Conservation (phyloP, 2,329 filamentous ascomycete genomes). For the Penicillium sp. region DNA sequence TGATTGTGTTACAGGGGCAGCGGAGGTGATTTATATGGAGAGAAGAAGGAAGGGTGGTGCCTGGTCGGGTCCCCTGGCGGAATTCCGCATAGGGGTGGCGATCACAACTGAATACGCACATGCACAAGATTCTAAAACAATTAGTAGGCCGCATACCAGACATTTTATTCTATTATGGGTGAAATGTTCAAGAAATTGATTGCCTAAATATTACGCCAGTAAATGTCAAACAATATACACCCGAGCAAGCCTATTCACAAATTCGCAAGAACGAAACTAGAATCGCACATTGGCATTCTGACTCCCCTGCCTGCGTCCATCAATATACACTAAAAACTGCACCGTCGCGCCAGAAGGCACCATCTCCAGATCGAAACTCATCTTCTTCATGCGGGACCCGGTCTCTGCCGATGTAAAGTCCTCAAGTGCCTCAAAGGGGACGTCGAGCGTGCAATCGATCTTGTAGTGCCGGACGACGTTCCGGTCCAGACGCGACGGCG, state of each 20-base stretch:
- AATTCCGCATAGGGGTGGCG: background rate
- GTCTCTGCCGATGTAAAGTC: background rate
- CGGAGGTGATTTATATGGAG: background rate
- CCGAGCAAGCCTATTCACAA: too few species aligned
- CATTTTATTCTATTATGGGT: too few species aligned
- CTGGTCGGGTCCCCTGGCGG: background rate
- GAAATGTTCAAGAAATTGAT: too few species aligned
- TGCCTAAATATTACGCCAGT: too few species aligned
- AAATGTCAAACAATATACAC: too few species aligned
- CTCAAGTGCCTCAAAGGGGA: background rate
- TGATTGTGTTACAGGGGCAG: too few species aligned
- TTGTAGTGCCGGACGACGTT: background rate
- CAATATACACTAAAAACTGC: constrained; percentile 3
- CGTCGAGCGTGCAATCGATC: constrained; percentile 3
- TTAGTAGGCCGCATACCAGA: too few species aligned
- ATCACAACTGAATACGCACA: background rate
- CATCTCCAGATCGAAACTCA: constrained; percentile 12
- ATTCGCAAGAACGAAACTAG: too few species aligned
- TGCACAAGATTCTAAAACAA: too few species aligned
- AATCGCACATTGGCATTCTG: background rate
- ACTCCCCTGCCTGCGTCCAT: background rate
- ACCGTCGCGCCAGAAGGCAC: constrained; percentile 5
- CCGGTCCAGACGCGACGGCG: background rate
- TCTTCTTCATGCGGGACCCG: constrained; percentile 1
- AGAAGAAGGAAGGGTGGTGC: too few species aligned